Conservation (phyloP, 2,329 filamentous ascomycete species). For the Hymenoscyphus infarciens region DNA sequence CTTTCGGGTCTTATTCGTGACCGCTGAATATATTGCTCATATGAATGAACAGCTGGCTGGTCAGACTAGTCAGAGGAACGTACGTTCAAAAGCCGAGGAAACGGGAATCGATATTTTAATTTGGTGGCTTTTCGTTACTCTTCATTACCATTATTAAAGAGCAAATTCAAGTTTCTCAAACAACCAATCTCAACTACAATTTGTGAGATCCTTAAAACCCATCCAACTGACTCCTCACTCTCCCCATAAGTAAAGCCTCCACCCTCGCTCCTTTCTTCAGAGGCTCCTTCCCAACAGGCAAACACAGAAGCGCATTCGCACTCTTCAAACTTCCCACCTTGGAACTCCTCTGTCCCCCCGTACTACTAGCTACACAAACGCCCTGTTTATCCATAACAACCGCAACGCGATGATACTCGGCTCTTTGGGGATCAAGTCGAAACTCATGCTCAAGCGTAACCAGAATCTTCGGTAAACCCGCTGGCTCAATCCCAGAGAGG, state of each 20-base stretch:
- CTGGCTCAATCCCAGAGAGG: conserved; percentile 62
- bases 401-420: conserved; percentile 87
- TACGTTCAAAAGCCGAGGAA: no score
- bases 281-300: conserved; percentile 63
- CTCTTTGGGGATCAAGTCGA: conserved; percentile 66
- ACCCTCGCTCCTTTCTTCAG: conserved; percentile 66
- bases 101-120: no score
- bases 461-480: conserved; percentile 67
- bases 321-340: conserved; percentile 83
- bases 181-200: neutral
- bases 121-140: no score
- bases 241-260: conserved; percentile 76
- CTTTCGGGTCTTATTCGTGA: no score
- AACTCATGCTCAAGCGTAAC: conserved; percentile 73
- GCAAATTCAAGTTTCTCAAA: neutral
- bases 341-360: conserved; percentile 86
- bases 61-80: no score
- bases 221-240: conserved; percentile 27
- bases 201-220: neutral
- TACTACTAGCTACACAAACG: conserved; percentile 69
- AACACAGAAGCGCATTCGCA: conserved; percentile 80
- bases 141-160: no score
- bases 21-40: no score
- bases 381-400: conserved; percentile 66
- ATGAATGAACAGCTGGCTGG: no score